Conservation (phyloP, 192 early-diverging fungal species). For the Umbelopsis vinacea region DNA sequence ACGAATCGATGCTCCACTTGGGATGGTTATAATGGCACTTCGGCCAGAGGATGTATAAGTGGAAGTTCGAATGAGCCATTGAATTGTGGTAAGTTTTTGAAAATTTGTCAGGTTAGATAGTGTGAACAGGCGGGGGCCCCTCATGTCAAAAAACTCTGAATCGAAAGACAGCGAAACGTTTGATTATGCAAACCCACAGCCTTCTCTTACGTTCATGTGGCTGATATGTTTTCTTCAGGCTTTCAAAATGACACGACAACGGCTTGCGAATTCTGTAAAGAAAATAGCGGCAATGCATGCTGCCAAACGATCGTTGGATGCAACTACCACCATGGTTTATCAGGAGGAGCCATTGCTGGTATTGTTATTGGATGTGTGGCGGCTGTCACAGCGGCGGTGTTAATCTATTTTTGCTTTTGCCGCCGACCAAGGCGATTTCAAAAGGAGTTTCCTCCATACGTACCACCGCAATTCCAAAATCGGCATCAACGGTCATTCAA, state of each 20-base stretch:
- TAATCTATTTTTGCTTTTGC: constrained; percentile 25
- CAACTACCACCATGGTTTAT: constrained; percentile 18
- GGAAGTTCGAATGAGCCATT: constrained; percentile 39
- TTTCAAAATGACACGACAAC: constrained; percentile 24
- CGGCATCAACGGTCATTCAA: constrained; percentile 13
- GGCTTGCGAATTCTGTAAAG: constrained; percentile 31
- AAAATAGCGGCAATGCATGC: constrained; percentile 27
- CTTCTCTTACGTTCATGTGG: neutral
- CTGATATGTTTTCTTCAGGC: constrained; percentile 18
- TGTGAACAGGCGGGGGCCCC: neutral
- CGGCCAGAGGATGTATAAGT: constrained; percentile 27
- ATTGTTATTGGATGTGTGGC: constrained; percentile 32
- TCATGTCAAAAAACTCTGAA: too few relatives aligned
- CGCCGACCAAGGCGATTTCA: constrained; percentile 14
- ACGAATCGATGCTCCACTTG: constrained; percentile 29
- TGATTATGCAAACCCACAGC: too few relatives aligned
- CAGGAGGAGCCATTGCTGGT: constrained; percentile 34
- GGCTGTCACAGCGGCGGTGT: neutral
- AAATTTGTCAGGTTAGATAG: neutral
- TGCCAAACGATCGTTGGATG: constrained; percentile 25
- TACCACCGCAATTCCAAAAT: constrained; percentile 12
- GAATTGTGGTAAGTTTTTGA: constrained; percentile 38
- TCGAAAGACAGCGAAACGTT: too few relatives aligned
- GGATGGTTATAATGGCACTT: constrained; percentile 37
- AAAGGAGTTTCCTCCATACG: constrained; percentile 13